Evolutionary conservation across 768 basidiomycete genomes (phyloP), one percentile per base, ranked within the genome.

Genomic region (Ramaria rubella): DNA sequence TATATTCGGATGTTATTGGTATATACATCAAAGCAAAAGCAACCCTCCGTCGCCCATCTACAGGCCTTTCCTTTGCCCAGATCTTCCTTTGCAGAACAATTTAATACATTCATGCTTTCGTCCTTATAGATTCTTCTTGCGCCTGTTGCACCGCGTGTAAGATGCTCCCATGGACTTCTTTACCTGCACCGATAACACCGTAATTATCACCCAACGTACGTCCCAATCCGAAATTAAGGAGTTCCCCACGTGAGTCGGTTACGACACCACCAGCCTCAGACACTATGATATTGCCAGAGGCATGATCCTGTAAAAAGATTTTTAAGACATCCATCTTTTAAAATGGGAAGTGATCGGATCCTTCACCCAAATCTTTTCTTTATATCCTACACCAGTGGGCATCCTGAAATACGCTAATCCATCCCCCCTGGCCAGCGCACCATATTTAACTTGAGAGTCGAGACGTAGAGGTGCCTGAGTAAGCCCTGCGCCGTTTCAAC

Each of bases 391-490:
- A 5, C 82, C 83, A 0, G 83, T 83, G 0, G 90, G 90, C 78
- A 91, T 85, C 7, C 90, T 77, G 42, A 92, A 72, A 67, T 93
- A 95, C 33, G 81, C 80, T 1, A 83, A 85, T 1, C 93, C 94
- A 55, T 95, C 88, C 0, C 94, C 93, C 40, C 94, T 75, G 4
- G 85, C 83, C 14, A 98, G 80, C 64, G 85, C 84, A 29, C 86
- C 82, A 62, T 98, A 98, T 72, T 98, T 99, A 1, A 94, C 93
- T 69, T 97, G 94, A 67, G 87, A 90, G 68, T 98, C 95, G 94
- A 98, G 96, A 19, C 91, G 77, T 15, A 83, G 75, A 8, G 89
- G 84, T 0, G 78, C 67, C 1, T 79, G 73, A 17, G 82, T 82
- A 54, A 96, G 78, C 1, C 78, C 55, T 56, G 36, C 21, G 12